phyloP scores from a whole-genome alignment of 257 asterid genomes.

The Solanum microdontum region DNA sequence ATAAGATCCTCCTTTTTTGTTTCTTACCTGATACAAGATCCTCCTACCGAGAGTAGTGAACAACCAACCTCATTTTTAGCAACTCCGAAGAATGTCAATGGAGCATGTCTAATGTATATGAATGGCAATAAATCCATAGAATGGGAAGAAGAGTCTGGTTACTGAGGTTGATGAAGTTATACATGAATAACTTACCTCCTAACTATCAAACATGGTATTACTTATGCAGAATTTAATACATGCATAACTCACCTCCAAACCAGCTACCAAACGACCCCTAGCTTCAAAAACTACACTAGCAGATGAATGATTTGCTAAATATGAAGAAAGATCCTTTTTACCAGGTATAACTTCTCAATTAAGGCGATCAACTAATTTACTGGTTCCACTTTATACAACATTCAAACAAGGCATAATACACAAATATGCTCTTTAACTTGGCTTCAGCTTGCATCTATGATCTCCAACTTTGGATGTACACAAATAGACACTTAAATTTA shows the following conservation, averaged over 20 bases:
- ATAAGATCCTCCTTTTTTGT: not conserved
- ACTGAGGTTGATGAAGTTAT: not conserved
- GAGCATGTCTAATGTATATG: not conserved
- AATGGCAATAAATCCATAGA: not conserved
- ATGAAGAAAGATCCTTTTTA: not conserved
- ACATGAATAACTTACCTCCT: not conserved
- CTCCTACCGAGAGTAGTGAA: not conserved
- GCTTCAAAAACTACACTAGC: not conserved
- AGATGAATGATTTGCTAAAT: not conserved
- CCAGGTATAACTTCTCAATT: not conserved
- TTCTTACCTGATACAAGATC: not conserved
- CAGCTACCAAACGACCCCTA: not conserved
- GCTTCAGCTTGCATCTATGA: not conserved
- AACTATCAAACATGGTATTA: not conserved
- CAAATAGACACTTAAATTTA: not conserved
- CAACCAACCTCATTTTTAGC: not conserved
- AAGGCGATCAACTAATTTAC: not conserved
- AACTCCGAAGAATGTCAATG: not conserved
- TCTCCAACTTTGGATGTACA: not conserved
- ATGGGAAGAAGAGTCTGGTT: not conserved
- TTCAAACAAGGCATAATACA: too few relatives aligned
- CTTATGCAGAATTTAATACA: too few relatives aligned
- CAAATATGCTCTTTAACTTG: too few relatives aligned
- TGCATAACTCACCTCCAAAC: not conserved
- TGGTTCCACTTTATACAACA: not conserved